Conservation (phyloP, 352 stramenopile species). For the Phytophthora pinifolia region DNA sequence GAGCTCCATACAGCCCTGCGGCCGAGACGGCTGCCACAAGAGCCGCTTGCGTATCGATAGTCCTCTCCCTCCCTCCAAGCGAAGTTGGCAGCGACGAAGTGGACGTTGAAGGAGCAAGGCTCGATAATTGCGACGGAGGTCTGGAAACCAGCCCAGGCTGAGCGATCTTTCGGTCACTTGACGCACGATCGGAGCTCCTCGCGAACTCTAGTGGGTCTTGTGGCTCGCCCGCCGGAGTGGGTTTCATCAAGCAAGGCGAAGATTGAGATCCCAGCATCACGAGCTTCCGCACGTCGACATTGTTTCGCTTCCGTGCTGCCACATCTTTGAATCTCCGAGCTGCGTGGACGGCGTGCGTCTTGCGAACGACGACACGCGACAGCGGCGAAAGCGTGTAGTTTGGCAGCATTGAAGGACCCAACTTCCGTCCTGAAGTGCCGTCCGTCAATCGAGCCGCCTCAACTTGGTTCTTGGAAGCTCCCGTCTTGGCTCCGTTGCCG, state of each 20-base stretch:
- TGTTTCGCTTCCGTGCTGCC: constrained; percentile 17
- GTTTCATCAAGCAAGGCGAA: constrained; percentile 18
- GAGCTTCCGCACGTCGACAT: constrained; percentile 13
- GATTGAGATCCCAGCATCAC: constrained; percentile 22
- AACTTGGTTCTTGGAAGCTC: not conserved
- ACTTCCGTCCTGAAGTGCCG: constrained; percentile 1
- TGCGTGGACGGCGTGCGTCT: constrained; percentile 39
- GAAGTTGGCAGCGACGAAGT: constrained; percentile 7
- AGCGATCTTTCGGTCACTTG: constrained; percentile 4
- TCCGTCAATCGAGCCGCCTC: constrained; percentile 4
- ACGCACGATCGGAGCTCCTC: not conserved
- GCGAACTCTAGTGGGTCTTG: not conserved
- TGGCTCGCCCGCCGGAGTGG: not conserved
- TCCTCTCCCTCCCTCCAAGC: not conserved
- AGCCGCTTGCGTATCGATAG: constrained; percentile 19
- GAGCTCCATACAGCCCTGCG: constrained; percentile 34
- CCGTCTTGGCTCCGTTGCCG: not conserved
- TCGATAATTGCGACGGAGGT: constrained; percentile 10
- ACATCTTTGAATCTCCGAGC: constrained; percentile 50
- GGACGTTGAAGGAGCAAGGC: constrained; percentile 13
- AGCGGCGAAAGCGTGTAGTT: constrained; percentile 41
- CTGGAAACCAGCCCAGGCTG: constrained; percentile 2
- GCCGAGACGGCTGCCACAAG: constrained; percentile 35
- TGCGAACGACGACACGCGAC: constrained; percentile 42
- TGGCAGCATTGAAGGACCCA: not conserved